Base-by-base conservation (phyloP, 306 rosid species). In the Canavalia ensiformis region DNA sequence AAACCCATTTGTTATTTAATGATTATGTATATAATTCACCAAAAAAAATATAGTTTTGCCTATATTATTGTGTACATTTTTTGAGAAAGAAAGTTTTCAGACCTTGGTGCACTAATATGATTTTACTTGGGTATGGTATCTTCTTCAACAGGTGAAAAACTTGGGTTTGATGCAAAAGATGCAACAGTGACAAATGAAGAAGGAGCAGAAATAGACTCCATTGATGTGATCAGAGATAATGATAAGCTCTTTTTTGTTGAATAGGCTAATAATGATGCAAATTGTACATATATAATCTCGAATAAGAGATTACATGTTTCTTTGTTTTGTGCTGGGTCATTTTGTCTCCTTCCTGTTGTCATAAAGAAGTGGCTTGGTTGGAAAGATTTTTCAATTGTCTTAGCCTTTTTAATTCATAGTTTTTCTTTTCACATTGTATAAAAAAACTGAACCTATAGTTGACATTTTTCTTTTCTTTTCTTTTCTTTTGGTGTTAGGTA, bases 191-290 rank as follows among this genome's bases (percentile, higher is more conserved):
- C 90, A 29, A 85, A 95, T 86, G 97, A 88, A 87, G 92, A 76
- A 80, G 98, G 97, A 42, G 88, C 97, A 45, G 92, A 90, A 68
- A 87, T 95, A 57, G 97, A 95, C 46, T 86, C 86, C 5, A 78
- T 91, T 77, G 93, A 91, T 84, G 94, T 92, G 81, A 88, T 95
- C 34, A 90, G 97, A 88, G 98, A 95, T 79, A 89, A 91, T 80
- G 98, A 95, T 63, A 92, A 90, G 74, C 87, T 95, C 44, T 92
- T 69, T 86, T 81, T 92, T 63, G 78, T 81, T 83, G 87, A 81
- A 78, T 72, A 85, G 76, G 39, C 57, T 51, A 35, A 60, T 78
- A 50, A 63, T 82, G 72, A 57, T 68, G 30, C 41, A 66, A 84
- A 77, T 0, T 73, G 80, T 55, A 84, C 55, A 74, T 68, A 54